phyloP scores from a whole-genome alignment of 352 stramenopile species.

The Phytophthora tentaculata region DNA sequence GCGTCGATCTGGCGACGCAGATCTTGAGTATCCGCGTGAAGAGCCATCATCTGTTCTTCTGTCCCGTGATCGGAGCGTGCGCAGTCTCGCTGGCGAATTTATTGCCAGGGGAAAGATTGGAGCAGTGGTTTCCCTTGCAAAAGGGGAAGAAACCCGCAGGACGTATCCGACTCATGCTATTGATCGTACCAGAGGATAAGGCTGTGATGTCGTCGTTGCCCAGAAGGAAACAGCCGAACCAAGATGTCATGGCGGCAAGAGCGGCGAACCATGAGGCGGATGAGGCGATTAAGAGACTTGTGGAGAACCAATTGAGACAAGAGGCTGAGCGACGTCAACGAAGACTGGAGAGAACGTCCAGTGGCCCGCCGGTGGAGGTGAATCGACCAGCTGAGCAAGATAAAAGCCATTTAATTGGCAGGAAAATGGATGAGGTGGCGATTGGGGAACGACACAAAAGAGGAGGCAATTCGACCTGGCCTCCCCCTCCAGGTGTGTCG shows the following conservation, averaged over 20 bases:
- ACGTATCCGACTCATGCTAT: slow-evolving; percentile 52
- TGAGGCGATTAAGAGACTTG: slow-evolving; percentile 62
- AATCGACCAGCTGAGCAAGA: slow-evolving; percentile 14
- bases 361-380: slow-evolving; percentile 29
- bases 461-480: slow-evolving; percentile 32
- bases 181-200: slow-evolving; percentile 34
- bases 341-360: slow-evolving; percentile 22
- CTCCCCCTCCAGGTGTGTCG: slow-evolving; percentile 23
- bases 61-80: slow-evolving; percentile 54
- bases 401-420: slow-evolving; percentile 9
- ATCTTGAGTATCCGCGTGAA: slow-evolving; percentile 73
- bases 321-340: slow-evolving; percentile 39
- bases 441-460: slow-evolving; percentile 20
- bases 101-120: slow-evolving; percentile 39
- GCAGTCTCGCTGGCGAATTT: slow-evolving; percentile 62
- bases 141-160: slow-evolving; percentile 58
- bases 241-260: slow-evolving; percentile 52
- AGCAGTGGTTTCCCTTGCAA: slow-evolving; percentile 64
- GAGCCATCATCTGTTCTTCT: slow-evolving; percentile 71
- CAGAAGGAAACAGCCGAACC: slow-evolving; percentile 35
- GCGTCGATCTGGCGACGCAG: slow-evolving; percentile 35
- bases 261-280: slow-evolving; percentile 66
- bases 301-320: slow-evolving; percentile 47
- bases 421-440: slow-evolving; percentile 26
- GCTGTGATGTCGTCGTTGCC: background rate